Base-by-base conservation (phyloP, 495 filamentous ascomycete species). In the Achaetomiella virescens region DNA sequence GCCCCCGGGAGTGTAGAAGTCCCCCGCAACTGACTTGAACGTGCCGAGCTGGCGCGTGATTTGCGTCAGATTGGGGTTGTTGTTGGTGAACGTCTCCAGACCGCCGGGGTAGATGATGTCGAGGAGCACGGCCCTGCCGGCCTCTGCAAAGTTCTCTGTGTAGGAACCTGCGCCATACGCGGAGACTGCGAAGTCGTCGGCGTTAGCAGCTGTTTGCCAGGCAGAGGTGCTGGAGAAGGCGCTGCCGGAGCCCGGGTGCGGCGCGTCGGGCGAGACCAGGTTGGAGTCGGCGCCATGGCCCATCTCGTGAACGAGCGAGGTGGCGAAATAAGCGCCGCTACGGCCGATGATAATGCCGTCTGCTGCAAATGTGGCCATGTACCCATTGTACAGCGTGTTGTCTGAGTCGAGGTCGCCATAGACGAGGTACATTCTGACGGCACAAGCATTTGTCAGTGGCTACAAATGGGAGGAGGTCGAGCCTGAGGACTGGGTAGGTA, bases 331-430 rank as follows among this genome's bases (percentile, higher is more conserved):
- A 18, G 27, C 53, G 14, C 2, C 27, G 48, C 42, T 50, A 25
- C 54, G 53, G 18, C 59, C 59, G 4, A 57, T 31, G 37, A 61
- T 54, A 35, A 61, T 20, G n/a, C 59, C 59, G 35, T 57, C 24
- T 7, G 18, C 22, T 1, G 48, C 31, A 2, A 36, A 21, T 2
- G 59, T 48, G 3, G 48, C 59, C 2, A 61, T 57, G 48, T 56
- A 56, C 1, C 54, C 54, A 4, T 12, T 24, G 41, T 54, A 61
- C 22, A 21, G 11, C 11, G 57, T 50, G 38, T 61, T 55, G n/a
- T 61, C 53, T 14, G 27, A 11, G 1, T 15, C 2, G 3, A 7
- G 21, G 47, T 61, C 59, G 43, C 35, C 38, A 29, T 53, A 61
- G 49, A 54, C 54, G 17, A 61, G 53, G 43, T 36, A 57, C n/a